These are phyloP conservation scores for Paramyrothecium roridum DNA, from an alignment of 2,329 filamentous ascomycete genomes.

Conservation along the genomic window DNA sequence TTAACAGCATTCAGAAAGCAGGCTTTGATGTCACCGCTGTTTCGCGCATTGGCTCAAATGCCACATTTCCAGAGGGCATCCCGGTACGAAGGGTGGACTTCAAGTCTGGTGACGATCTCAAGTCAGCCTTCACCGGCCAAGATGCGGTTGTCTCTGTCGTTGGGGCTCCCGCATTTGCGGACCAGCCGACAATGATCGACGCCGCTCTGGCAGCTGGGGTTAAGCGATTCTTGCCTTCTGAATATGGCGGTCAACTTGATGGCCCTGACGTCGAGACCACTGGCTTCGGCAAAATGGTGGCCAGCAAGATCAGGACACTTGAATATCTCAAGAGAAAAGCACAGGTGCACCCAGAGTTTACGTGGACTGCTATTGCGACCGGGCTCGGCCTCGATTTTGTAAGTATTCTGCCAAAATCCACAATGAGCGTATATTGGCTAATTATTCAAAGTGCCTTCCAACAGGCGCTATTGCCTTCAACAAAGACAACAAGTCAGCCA, in stretches of 20 bases:
- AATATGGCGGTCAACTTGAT: not conserved
- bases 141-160: constrained; percentile 7
- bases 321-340: constrained; percentile 11
- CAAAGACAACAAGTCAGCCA: constrained; percentile 40
- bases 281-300: not conserved
- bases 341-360: constrained; percentile 31
- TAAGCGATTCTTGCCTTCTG: not conserved
- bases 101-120: constrained; percentile 3
- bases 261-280: not conserved
- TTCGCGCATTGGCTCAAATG: constrained; percentile 7
- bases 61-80: constrained; percentile 7
- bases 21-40: constrained; percentile 6
- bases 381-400: constrained; percentile 63
- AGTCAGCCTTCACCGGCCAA: constrained; percentile 4
- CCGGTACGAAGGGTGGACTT: constrained; percentile 5
- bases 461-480: constrained; percentile 46
- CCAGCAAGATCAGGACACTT: not conserved
- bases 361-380: constrained; percentile 57
- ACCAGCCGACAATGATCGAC: constrained; percentile 6
- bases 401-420: constrained; percentile 7
- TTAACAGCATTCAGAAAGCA: constrained; percentile 5
- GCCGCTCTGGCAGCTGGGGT: not conserved
- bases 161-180: constrained; percentile 4
- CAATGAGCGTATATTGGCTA: not conserved
- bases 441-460: not conserved